Base-by-base conservation (phyloP, 805 yeast genomes). In the Zygotorulaspora sp. region DNA sequence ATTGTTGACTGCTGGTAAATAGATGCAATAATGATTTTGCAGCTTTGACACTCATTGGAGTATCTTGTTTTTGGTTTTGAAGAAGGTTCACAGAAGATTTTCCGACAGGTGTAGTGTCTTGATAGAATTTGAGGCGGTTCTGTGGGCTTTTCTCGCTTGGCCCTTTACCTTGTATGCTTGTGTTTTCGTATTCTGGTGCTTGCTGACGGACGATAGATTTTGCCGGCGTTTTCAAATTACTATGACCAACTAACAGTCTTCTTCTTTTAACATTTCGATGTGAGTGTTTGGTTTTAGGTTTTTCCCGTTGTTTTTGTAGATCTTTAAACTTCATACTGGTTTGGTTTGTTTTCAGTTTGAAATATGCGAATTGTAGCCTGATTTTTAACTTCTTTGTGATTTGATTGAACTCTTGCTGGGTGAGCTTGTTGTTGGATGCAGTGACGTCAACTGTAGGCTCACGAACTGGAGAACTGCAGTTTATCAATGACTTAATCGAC, bases 341-440 rank as follows among this genome's bases (percentile, higher is more conserved):
- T 50, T 74, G 78, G 45, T 72, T 67, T 1, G 78, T 74, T 38
- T 65, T 64, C 29, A 69, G 67, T 49, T 74, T 75, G 53, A 67
- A 75, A 48, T 71, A 71, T 2, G 80, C 80, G 33, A 74, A 50
- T 47, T 71, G 71, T 16, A 75, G 56, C 45, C 77, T 66, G 41
- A 69, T 57, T 47, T 70, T 68, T 41, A 75, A 61, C 47, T 62
- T 64, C 33, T 70, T 44, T 5, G 58, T 47, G 1, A 49, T 30
- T 4, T 38, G 46, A 9, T 35, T 28, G 22, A 44, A 48, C 23
- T 52, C 47, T 17, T 12, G 32, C 2, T 17, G 25, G 10, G 25
- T 20, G 16, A 19, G 12, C 6, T 19, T 33, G 32, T 35, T 23
- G 15, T 11, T 30, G 29, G 31, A n/a, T 25, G 22, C n/a, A 12